Base-by-base conservation (phyloP, 208 protist species). In the Willaertia magna region DNA sequence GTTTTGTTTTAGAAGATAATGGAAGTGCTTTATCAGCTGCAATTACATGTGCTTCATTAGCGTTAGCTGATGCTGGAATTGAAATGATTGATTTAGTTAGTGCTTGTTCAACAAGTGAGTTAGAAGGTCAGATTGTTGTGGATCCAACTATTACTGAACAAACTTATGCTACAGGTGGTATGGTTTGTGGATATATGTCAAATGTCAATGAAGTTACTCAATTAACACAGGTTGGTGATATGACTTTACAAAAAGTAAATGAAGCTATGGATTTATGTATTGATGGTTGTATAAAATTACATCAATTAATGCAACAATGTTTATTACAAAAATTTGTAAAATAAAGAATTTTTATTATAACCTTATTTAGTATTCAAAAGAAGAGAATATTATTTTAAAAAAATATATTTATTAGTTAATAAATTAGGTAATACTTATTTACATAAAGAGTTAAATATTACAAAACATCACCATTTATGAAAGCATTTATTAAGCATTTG, bases 21-120 rank as follows among this genome's bases (percentile, higher is more conserved):
- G 87, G 88, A 40, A 43, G 74, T 47, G 51, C 44, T 22, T 84
- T 86, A 42, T 44, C 47, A 26, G 46, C 82, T 42, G 34, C 88
- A 6, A 86, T 90, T 20, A 87, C 22, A 16, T 55, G 74, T 76
- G 89, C 83, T 44, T 89, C 88, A 26, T 30, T 91, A 7, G 89
- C 89, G 6, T n/a, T 91, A 11, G 85, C 81, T 2, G 86, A 91
- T 74, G 89, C 88, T 20, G 89, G 88, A 20, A 89, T 91, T 49
- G 89, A 91, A 46, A 86, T 91, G 84, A 82, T 74, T 79, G 88
- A 89, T 44, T 18, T 91, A 4, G 87, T 89, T 34, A 47, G 82
- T 46, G 79, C 89, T 67, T 85, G 84, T 74, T 87, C 87, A 43
- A 55, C 30, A 79, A 40, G 18, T n/a, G 39, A 84, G 47, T 20